Evolutionary conservation across 1,139 yeast genomes (phyloP), one percentile per base, ranked within the genome.

Genomic region (Geotrichum australiense): DNA sequence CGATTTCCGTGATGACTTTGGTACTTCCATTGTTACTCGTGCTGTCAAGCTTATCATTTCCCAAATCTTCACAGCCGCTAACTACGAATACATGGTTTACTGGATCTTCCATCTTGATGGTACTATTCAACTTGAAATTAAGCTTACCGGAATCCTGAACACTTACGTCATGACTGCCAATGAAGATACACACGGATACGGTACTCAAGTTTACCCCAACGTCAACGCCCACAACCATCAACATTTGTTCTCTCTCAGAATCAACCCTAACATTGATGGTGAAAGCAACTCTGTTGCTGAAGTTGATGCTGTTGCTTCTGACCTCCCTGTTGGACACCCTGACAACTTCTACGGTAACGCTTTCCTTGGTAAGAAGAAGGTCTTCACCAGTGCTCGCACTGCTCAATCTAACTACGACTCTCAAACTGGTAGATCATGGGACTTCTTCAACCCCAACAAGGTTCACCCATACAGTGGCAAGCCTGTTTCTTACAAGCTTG

Each of bases 91-190:
- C 67, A 79, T 87, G 64, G 70, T 82, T 57, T 82, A 82, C 70
- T 82, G 87, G 87, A 76, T 71, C 50, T 78, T 82, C 63, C 75
- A 82, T 69, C 89, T 80, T 65, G 93, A 82, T 62, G 93, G 89
- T 56, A 77, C 87, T 37, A 80, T 82, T 61, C 79, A 79, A 62
- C 71, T 82, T 53, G 93, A 82, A 60, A 69, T 83, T 53, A 78
- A 83, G 65, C 73, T 82, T 51, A 82, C 93, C 25, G 93, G 93
- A 64, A 82, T 82, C 51, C 71, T 82, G 28, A 50, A 81, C 71
- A 81, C 89, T 33, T 78, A 69, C 55, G 63, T 74, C 45, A 68
- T 79, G 54, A 76, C 68, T 45, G 80, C 77, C 43, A 80, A 70
- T 53, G 89, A 80, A 63, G 74, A 70, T 40, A 59, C 72, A 52